Percentiles rank a stretch among this genome's conserved stretches.
Conservation (phyloP, 2,329 filamentous ascomycete species). For the Aspergillus hiratsukae region DNA sequence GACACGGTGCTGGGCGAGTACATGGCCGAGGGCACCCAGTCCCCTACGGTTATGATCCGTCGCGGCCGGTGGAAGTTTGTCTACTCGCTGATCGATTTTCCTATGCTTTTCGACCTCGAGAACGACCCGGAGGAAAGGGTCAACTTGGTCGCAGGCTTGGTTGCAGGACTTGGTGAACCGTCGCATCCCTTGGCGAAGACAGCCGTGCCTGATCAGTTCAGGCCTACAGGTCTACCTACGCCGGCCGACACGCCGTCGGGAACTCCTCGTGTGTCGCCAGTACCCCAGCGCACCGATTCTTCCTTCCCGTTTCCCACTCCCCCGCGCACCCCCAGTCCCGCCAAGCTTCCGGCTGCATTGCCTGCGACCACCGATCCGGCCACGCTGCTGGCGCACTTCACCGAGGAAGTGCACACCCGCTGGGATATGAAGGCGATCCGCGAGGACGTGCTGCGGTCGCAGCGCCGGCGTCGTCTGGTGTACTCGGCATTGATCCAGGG, state of each 20-base stretch:
- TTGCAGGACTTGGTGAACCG: conserved; percentile 29
- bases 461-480: conserved; percentile 72
- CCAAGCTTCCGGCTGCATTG: conserved; percentile 29
- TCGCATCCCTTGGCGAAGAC: conserved; percentile 38
- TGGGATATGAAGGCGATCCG: conserved; percentile 83
- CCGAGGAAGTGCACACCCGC: conserved; percentile 65
- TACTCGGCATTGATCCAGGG: conserved; percentile 77
- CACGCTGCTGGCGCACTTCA: conserved; percentile 60
- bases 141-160: conserved; percentile 59
- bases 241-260: conserved; percentile 28
- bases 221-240: conserved; percentile 26
- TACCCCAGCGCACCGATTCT: conserved; percentile 18
- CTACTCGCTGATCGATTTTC: conserved; percentile 75
- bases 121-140: conserved; percentile 71
- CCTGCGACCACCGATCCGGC: conserved; percentile 30
- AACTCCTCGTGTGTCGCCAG: conserved; percentile 26
- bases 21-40: conserved; percentile 85
- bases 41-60: conserved; percentile 90
- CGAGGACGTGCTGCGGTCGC: conserved; percentile 66
- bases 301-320: conserved; percentile 33
- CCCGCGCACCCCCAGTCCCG: conserved; percentile 37
- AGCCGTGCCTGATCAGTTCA: conserved; percentile 21
- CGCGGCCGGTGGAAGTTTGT: conserved; percentile 88
- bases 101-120: conserved; percentile 77
- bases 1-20: conserved; percentile 95